Evolutionary conservation across 2,329 filamentous ascomycete species (phyloP).

Genomic region (Microcyclospora tardicrescens): DNA sequence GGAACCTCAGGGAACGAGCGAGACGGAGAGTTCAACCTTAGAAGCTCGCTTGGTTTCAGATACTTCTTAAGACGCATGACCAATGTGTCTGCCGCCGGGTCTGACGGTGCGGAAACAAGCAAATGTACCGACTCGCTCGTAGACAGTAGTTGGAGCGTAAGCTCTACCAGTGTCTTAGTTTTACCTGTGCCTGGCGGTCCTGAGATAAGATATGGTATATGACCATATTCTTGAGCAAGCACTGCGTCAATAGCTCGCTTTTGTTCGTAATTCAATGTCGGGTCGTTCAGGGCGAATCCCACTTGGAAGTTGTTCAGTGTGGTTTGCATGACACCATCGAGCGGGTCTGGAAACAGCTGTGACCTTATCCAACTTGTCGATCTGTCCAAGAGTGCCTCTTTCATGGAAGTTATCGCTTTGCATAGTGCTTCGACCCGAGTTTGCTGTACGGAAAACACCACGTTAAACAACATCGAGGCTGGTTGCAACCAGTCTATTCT

Average conservation of each 20-base stretch:
- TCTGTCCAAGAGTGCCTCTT: slow-evolving; percentile 1
- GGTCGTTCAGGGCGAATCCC: slow-evolving; percentile 27
- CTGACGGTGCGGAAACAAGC: slow-evolving; percentile 16
- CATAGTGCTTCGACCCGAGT: slow-evolving; percentile 7
- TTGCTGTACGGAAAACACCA: slow-evolving; percentile 10
- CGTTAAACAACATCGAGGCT: slow-evolving; percentile 11
- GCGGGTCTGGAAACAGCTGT: slow-evolving; percentile 32
- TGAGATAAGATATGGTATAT: slow-evolving; percentile 34
- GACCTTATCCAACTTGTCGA: slow-evolving; percentile 19
- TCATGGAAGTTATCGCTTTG: slow-evolving; percentile 3
- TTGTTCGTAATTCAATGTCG: slow-evolving; percentile 36
- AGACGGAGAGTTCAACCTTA: slow-evolving; percentile 13
- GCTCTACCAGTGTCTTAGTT: slow-evolving; percentile 38
- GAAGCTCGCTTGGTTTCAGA: slow-evolving; percentile 9
- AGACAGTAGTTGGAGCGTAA: slow-evolving; percentile 20
- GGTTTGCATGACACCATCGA: slow-evolving; percentile 27
- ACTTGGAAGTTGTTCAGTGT: slow-evolving; percentile 24
- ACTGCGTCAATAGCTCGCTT: slow-evolving; percentile 32
- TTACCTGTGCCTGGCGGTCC: slow-evolving; percentile 42
- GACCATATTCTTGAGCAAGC: slow-evolving; percentile 29
- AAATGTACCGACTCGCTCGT: slow-evolving; percentile 6
- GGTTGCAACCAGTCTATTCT: slow-evolving; percentile 8
- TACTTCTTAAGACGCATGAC: slow-evolving; percentile 10
- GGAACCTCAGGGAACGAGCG: slow-evolving; percentile 15
- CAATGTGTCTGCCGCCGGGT: slow-evolving; percentile 15